phyloP scores from a whole-genome alignment of 2,329 filamentous ascomycete species.

The Aspergillus sp. region DNA sequence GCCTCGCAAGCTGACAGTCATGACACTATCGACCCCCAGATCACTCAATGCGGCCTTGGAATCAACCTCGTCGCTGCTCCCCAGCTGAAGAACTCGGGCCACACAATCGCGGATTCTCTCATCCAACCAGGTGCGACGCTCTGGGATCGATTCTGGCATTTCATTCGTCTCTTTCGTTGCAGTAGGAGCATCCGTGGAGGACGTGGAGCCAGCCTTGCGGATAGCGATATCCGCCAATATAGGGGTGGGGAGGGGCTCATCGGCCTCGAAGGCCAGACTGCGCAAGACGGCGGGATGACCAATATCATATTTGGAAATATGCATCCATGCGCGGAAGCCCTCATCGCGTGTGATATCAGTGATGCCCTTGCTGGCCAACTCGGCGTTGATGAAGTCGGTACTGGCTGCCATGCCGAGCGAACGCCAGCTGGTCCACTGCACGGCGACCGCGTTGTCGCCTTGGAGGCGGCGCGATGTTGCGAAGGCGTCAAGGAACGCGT shows the following conservation, averaged over 20 bases:
- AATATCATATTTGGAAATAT: conserved; percentile 33
- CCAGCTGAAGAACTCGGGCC: conserved; percentile 31
- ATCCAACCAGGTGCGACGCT: conserved; percentile 30
- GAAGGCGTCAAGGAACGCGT: conserved; percentile 34
- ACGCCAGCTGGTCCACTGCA: conserved; percentile 46
- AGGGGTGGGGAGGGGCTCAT: conserved; percentile 23
- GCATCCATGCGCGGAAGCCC: conserved; percentile 43
- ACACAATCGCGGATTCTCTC: conserved; percentile 33
- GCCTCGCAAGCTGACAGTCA: conserved; percentile 36
- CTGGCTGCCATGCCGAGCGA: conserved; percentile 39
- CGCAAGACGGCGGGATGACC: conserved; percentile 41
- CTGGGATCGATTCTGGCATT: conserved; percentile 16
- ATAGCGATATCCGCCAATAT: conserved; percentile 13
- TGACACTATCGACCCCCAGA: conserved; percentile 41
- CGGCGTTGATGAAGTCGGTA: conserved; percentile 39
- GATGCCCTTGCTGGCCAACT: conserved; percentile 43
- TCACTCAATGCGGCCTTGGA: conserved; percentile 33
- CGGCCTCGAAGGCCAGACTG: conserved; percentile 26
- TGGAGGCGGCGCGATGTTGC: conserved; percentile 25
- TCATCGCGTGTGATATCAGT: conserved; percentile 42
- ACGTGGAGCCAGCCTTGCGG: conserved; percentile 1
- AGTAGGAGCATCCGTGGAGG: conserved; percentile 4
- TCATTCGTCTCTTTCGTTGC: neutral
- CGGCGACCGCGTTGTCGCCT: conserved; percentile 42
- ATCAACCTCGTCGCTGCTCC: conserved; percentile 33